These are phyloP conservation scores for Pythium rishiriense DNA, from an alignment of 352 stramenopile genomes.

Conservation along the genomic window DNA sequence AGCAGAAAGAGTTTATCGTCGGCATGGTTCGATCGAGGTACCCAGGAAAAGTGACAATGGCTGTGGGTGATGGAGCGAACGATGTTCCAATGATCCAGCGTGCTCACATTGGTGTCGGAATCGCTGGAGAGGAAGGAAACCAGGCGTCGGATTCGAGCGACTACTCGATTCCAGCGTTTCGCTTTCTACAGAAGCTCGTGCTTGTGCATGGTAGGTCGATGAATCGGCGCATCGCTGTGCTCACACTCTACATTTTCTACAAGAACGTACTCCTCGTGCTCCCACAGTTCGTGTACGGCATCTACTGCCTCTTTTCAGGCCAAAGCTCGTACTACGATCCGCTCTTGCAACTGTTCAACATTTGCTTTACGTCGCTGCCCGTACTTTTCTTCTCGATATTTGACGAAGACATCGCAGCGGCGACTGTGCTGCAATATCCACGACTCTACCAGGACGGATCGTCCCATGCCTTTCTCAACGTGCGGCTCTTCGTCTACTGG, in stretches of 20 bases:
- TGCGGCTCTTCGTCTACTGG: constrained; percentile 47
- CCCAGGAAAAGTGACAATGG: constrained; percentile 58
- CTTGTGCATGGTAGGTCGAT: constrained; percentile 86
- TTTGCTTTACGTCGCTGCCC: constrained; percentile 76
- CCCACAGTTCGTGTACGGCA: constrained; percentile 76
- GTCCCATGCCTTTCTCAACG: constrained; percentile 51
- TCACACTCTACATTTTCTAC: constrained; percentile 89
- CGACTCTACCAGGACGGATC: constrained; percentile 58
- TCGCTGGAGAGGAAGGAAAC: constrained; percentile 62
- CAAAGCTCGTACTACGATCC: constrained; percentile 80
- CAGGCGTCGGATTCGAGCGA: constrained; percentile 90
- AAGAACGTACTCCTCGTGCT: constrained; percentile 85
- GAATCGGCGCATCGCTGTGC: constrained; percentile 58
- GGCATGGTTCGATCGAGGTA: constrained; percentile 80
- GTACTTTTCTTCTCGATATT: constrained; percentile 69
- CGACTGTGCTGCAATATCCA: constrained; percentile 44
- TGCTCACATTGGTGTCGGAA: constrained; percentile 65
- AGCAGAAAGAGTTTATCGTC: constrained; percentile 97
- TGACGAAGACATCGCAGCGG: constrained; percentile 29
- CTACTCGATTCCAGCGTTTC: constrained; percentile 89
- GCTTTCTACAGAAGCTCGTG: constrained; percentile 80
- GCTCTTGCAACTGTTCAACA: constrained; percentile 79
- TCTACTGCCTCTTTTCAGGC: constrained; percentile 72
- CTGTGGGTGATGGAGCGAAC: constrained; percentile 91
- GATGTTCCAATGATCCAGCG: constrained; percentile 93